Conservation (phyloP, 2,329 filamentous ascomycete species). For the Elsinoe batatas region DNA sequence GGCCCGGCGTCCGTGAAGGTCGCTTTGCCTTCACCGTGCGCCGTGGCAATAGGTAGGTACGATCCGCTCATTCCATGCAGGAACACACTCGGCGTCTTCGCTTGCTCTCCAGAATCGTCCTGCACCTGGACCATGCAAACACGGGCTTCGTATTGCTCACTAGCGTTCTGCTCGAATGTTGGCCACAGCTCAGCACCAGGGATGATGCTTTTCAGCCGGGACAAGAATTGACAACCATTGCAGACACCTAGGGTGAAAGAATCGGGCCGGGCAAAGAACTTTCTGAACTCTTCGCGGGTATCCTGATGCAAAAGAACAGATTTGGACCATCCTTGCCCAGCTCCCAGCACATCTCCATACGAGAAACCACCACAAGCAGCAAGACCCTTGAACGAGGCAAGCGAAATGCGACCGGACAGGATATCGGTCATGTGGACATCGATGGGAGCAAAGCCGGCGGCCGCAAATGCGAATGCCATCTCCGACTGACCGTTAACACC, state of each 20-base stretch:
- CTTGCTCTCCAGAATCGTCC: conserved; percentile 39
- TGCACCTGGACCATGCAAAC: conserved; percentile 75
- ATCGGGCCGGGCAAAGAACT: conserved; percentile 78
- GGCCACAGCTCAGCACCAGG: conserved; percentile 78
- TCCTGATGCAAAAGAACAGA: conserved; percentile 75
- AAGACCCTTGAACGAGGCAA: conserved; percentile 74
- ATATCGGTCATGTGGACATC: conserved; percentile 96
- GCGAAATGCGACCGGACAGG: conserved; percentile 66
- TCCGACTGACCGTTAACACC: conserved; percentile 95
- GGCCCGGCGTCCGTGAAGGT: conserved; percentile 33
- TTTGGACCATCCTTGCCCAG: conserved; percentile 94
- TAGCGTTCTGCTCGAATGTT: conserved; percentile 72
- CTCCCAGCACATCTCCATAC: conserved; percentile 83
- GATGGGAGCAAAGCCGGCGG: conserved; percentile 80
- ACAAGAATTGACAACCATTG: conserved; percentile 95
- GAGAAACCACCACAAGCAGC: conserved; percentile 97
- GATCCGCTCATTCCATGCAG: conserved; percentile 79
- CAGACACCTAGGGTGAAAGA: conserved; percentile 92
- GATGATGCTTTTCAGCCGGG: conserved; percentile 70
- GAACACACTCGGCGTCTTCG: conserved; percentile 60
- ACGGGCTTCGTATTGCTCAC: conserved; percentile 82
- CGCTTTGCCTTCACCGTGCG: conserved; percentile 85
- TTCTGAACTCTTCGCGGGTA: conserved; percentile 65
- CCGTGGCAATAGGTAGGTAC: conserved; percentile 73
- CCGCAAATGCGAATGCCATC: conserved; percentile 92